Base-by-base conservation (phyloP, 208 protist genomes). In the Trypanosoma lewisi region DNA sequence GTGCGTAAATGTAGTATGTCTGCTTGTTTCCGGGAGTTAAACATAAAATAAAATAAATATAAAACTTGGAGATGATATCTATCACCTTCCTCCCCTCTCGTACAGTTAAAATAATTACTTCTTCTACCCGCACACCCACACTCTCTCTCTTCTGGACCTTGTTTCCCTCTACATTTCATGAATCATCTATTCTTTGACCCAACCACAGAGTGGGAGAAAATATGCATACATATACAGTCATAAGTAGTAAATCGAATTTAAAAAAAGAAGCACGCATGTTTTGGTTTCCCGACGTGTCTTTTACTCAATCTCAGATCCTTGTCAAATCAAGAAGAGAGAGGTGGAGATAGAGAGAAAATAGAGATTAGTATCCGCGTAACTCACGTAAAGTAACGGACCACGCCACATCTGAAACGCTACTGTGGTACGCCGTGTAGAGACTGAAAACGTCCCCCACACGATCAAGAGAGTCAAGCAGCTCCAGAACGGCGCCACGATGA, bases 391-490 rank as follows among this genome's bases (percentile, higher is more conserved):
- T 57, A n/a, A 47, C 7, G 1, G 49, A 9, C 62, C 85, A 62
- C 58, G 83, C 63, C 0, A 70, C 44, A 56, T 56, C 67, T 4
- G 67, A 67, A 4, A 85, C 57, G 48, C 64, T 59, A 37, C 82
- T 77, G 66, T 82, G 73, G 48, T 83, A 85, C 25, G 66, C 59
- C 9, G 70, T 63, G 57, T 87, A 84, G 0, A 85, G 55, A 47
- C 62, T 64, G 21, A 67, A 48, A 30, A 63, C 62, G 8, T 58
- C 56, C 16, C 78, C 71, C 11, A 28, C 19, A 16, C 27, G 36
- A 1, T 69, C 56, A 21, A 89, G 59, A 5, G 59, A 57, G 31
- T 58, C 66, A 11, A 94, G 54, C 11, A 89, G 52, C 21, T 76
- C 44, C 47, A 87, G 56, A 8, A 87, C 80, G 0, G 48, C 64